Conservation (phyloP, 768 basidiomycete species). For the Hygrocybe punicea region DNA sequence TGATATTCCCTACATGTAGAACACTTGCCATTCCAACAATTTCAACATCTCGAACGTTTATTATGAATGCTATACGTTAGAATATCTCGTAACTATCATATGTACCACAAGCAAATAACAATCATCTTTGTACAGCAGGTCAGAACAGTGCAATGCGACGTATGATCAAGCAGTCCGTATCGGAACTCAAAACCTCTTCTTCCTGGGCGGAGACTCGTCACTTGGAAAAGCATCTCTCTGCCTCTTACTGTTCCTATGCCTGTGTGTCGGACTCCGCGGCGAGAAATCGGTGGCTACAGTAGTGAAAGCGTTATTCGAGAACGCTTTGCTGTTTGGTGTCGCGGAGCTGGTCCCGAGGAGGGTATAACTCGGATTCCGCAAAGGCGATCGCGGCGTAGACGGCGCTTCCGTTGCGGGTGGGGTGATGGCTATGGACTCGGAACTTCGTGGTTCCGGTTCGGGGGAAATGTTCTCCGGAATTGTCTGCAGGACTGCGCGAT, state of each 20-base stretch:
- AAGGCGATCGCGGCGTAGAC: constrained; percentile 37
- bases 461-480: constrained; percentile 11
- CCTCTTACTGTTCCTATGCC: constrained; percentile 7
- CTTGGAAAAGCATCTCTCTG: constrained; percentile 1
- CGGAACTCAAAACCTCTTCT: too few species aligned
- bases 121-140: too few species aligned
- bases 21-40: too few species aligned
- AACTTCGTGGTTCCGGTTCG: constrained; percentile 2
- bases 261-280: constrained; percentile 31
- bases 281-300: constrained; percentile 41
- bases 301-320: constrained; percentile 46
- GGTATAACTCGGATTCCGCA: constrained; percentile 25
- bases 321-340: constrained; percentile 20
- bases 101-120: too few species aligned
- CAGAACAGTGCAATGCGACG: too few species aligned
- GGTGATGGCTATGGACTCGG: constrained; percentile 12
- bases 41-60: too few species aligned
- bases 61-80: too few species aligned
- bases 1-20: too few species aligned
- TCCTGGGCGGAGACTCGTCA: too few species aligned
- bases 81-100: too few species aligned
- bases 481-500: constrained; percentile 41
- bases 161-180: too few species aligned
- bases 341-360: constrained; percentile 15
- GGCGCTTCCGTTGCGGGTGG: constrained; percentile 40